A percentile compares a stretch with the other conserved stretches of the same genome.
phyloP scores from a whole-genome alignment of 352 stramenopile species.

The Phytophthora chlamydospora region DNA sequence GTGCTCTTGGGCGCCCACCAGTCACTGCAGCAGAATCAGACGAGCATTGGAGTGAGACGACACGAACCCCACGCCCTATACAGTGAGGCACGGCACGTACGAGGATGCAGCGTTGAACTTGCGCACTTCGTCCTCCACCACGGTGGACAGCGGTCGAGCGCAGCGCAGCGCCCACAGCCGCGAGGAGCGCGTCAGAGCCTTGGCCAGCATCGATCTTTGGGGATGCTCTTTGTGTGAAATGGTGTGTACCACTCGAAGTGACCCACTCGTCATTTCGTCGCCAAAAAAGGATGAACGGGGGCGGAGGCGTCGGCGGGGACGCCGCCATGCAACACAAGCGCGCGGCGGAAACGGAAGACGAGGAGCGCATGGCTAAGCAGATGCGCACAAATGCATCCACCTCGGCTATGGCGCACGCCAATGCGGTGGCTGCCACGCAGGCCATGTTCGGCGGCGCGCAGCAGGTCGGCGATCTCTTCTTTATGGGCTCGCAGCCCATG shows the following conservation, averaged over 20 bases:
- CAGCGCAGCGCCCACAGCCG: slow-evolving; percentile 10
- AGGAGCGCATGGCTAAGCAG: slow-evolving; percentile 42
- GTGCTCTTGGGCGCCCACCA: slow-evolving; percentile 83
- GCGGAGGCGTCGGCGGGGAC: slow-evolving; percentile 1
- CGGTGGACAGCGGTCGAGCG: slow-evolving; percentile 58
- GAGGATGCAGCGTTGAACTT: slow-evolving; percentile 83
- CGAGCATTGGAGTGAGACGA: not conserved
- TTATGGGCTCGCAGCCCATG: slow-evolving; percentile 39
- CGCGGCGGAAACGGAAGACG: slow-evolving; percentile 18
- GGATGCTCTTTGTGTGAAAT: not conserved
- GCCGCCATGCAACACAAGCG: slow-evolving; percentile 36
- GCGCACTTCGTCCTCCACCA: slow-evolving; percentile 76
- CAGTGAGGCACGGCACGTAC: slow-evolving; percentile 37
- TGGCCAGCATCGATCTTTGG: slow-evolving; percentile 27
- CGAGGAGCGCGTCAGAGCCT: slow-evolving; percentile 1
- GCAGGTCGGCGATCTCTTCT: slow-evolving; percentile 33
- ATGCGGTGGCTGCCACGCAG: slow-evolving; percentile 31
- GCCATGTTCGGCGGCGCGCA: slow-evolving; percentile 32
- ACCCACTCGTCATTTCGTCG: slow-evolving; percentile 11
- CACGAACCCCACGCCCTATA: not conserved
- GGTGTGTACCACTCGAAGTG: slow-evolving; percentile 17
- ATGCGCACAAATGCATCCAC: slow-evolving; percentile 34
- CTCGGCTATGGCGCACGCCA: slow-evolving; percentile 20
- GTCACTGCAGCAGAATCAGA: slow-evolving; percentile 50
- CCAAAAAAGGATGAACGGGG: slow-evolving; percentile 26